Base-by-base conservation (phyloP, 192 early-diverging fungal species). In the Podila horticola region DNA sequence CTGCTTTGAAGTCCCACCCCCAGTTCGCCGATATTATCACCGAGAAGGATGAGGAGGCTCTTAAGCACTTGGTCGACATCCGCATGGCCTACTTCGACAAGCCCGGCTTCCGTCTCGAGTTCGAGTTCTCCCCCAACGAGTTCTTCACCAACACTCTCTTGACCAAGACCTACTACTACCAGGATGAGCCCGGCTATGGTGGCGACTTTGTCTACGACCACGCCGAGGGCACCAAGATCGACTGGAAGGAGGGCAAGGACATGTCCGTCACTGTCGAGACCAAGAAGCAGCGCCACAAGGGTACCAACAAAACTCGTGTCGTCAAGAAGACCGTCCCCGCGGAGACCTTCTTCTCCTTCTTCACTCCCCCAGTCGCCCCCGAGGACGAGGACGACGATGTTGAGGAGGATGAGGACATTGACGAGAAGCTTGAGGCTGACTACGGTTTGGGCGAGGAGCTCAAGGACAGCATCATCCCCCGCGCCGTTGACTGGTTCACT, bases 201-300 rank as follows among this genome's bases (percentile, higher is more conserved):
- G 95, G 95, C 52, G 94, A 96, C 79, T 91, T 97, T 67, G 90
- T 97, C 63, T 98, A 95, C 83, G 95, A 95, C 85, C 92, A 93
- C 83, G 96, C 97, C 31, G 91, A 95, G 83, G 98, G 96, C 45
- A 93, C 92, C 62, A 85, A 92, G 62, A 95, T 99, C 82, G 79
- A 94, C 34, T 99, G 98, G 98, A 99, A 99, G 87, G 95, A 97
- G 71, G 96, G 94, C 82, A 95, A 97, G 89, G 93, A 99, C 83
- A 90, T 99, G 61, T 93, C 93, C 57, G 93, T 98, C 59, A 95
- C 90, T 31, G 88, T 98, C 69, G 97, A 99, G 88, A 94, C 96
- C 84, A 97, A 97, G 91, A 99, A 97, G 87, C 98, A 99, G 90
- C 94, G 97, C 63, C 96, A 98, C 90, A 98, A 97, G 91, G 93